These are phyloP conservation scores for Panaeolus cyanescens DNA, from an alignment of 768 basidiomycete species.

Conservation along the genomic window DNA sequence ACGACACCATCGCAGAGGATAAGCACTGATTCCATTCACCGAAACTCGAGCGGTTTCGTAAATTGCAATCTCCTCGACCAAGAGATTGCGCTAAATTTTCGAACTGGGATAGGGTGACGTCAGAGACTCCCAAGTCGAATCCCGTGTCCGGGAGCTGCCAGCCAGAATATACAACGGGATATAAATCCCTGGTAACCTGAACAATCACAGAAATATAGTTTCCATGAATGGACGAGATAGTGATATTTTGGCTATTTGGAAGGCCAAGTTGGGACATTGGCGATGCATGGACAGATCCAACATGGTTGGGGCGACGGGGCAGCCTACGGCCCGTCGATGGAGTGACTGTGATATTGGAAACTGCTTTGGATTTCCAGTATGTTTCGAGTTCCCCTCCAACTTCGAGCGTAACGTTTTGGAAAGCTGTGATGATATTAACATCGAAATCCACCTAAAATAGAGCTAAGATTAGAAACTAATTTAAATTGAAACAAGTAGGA, in stretches of 20 bases:
- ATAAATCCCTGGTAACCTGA: conserved; percentile 89
- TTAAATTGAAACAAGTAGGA: conserved; percentile 4
- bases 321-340: conserved; percentile 38
- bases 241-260: conserved; percentile 58
- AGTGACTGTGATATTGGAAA: conserved; percentile 44
- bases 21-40: conserved; percentile 49
- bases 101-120: conserved; percentile 85
- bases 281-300: conserved; percentile 66
- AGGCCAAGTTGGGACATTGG: conserved; percentile 58
- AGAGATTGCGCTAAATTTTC: conserved; percentile 56
- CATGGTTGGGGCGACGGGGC: conserved; percentile 42
- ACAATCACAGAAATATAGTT: conserved; percentile 84
- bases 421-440: conserved; percentile 82
- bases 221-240: conserved; percentile 89
- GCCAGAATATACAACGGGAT: conserved; percentile 85
- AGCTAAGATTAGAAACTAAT: conserved; percentile 11
- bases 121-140: conserved; percentile 79
- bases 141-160: conserved; percentile 73
- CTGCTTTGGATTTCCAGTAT: conserved; percentile 92
- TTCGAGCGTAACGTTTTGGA: conserved; percentile 89
- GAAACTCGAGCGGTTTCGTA: conserved; percentile 4
- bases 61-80: conserved; percentile 39
- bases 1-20: conserved; percentile 63
- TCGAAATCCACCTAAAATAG: conserved; percentile 78
- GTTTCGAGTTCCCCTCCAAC: conserved; percentile 96